These are phyloP conservation scores for Emydomyces testavorans DNA, from an alignment of 2,329 filamentous ascomycete genomes.

Conservation along the genomic window DNA sequence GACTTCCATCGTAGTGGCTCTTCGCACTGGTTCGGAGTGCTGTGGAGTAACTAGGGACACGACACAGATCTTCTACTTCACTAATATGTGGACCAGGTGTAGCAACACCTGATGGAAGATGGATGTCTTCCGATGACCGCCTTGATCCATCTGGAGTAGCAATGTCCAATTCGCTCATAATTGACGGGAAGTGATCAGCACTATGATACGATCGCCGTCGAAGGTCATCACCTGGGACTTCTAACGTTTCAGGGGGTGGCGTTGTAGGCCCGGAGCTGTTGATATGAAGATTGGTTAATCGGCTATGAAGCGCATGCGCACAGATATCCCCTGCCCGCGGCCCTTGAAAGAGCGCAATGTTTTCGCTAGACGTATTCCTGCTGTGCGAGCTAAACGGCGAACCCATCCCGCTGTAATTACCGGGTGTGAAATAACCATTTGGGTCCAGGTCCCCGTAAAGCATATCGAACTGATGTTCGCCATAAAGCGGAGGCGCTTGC, in stretches of 20 bases:
- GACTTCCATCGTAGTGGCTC: constrained; percentile 39
- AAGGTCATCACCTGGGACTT: constrained; percentile 19
- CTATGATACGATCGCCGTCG: constrained; percentile 9
- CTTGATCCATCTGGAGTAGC: constrained; percentile 28
- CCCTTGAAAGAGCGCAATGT: constrained; percentile 49
- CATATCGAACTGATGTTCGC: constrained; percentile 77
- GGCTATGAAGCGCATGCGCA: constrained; percentile 56
- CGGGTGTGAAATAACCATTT: constrained; percentile 68
- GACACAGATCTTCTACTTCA: constrained; percentile 54
- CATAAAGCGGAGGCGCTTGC: constrained; percentile 83
- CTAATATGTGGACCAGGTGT: constrained; percentile 37
- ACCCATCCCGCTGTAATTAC: constrained; percentile 53
- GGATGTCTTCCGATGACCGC: constrained; percentile 39
- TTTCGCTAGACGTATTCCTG: constrained; percentile 68
- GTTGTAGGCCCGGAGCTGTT: constrained; percentile 13
- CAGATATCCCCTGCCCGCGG: constrained; percentile 48
- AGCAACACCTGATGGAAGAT: constrained; percentile 33
- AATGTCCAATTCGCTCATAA: constrained; percentile 20
- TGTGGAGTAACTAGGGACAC: constrained; percentile 67
- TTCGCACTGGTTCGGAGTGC: constrained; percentile 56
- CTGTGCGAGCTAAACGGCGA: constrained; percentile 64
- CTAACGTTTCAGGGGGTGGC: constrained; percentile 10
- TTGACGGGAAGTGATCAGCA: constrained; percentile 23
- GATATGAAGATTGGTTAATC: constrained; percentile 46
- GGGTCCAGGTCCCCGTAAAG: constrained; percentile 80